Percentiles rank a stretch among this genome's conserved stretches.
phyloP scores from a whole-genome alignment of 2,329 filamentous ascomycete genomes.

The Pestalotiopsis sp. region DNA sequence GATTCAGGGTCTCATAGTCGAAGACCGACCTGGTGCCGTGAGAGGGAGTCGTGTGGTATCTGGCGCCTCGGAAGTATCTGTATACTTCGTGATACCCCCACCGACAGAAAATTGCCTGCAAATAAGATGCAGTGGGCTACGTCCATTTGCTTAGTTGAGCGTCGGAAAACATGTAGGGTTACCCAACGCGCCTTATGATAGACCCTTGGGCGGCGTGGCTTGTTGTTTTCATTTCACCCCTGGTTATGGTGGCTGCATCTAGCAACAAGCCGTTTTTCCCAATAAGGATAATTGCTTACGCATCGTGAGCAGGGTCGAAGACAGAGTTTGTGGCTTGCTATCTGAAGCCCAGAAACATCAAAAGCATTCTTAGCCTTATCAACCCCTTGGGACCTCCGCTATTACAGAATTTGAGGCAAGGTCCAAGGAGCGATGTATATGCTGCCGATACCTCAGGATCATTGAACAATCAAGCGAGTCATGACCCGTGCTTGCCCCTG shows the following conservation, averaged over 20 bases:
- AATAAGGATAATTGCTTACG: not conserved
- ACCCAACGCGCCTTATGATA: not conserved
- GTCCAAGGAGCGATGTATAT: not conserved
- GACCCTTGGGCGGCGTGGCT: not conserved
- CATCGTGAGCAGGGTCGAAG: not conserved
- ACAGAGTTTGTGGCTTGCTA: not conserved
- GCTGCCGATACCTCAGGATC: not conserved
- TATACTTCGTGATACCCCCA: not conserved
- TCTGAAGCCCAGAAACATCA: not conserved
- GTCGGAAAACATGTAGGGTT: not conserved
- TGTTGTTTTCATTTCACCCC: not conserved
- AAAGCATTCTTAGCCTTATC: not conserved
- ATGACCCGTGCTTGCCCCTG: not conserved
- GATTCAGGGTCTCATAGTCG: not conserved
- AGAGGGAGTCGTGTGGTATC: not conserved
- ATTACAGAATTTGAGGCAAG: not conserved
- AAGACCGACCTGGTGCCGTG: not conserved
- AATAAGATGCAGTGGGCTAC: not conserved
- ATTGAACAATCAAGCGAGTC: not conserved
- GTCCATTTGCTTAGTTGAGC: not conserved
- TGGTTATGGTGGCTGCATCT: not conserved
- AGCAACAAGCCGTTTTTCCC: not conserved
- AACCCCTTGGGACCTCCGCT: not conserved
- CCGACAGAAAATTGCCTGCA: not conserved
- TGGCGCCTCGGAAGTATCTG: not conserved